These are phyloP conservation scores for Tetrapisispora nanseiensis DNA, from an alignment of 805 yeast species.

Conservation along the genomic window DNA sequence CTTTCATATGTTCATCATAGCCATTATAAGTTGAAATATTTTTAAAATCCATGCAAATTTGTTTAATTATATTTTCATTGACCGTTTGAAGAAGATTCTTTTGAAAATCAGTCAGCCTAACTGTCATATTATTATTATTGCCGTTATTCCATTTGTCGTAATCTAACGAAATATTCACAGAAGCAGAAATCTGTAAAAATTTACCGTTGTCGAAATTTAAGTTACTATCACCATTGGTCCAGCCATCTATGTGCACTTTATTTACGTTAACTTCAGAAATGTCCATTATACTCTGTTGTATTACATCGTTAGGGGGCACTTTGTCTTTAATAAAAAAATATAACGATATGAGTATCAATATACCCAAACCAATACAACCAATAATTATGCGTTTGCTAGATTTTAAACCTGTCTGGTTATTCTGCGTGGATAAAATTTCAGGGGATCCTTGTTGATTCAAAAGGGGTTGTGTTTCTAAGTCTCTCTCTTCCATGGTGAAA, in stretches of 20 bases:
- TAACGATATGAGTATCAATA: not conserved
- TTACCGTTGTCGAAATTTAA: slow-evolving; percentile 18
- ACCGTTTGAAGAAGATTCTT: slow-evolving; percentile 8
- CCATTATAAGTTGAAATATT: slow-evolving; percentile 21
- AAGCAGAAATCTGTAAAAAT: slow-evolving; percentile 12
- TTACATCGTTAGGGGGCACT: slow-evolving; percentile 12
- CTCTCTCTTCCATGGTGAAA: slow-evolving; percentile 3
- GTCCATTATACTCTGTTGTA: slow-evolving; percentile 10
- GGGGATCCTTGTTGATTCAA: slow-evolving; percentile 1
- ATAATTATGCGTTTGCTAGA: not conserved
- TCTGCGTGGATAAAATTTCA: not conserved
- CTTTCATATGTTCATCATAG: slow-evolving; percentile 5
- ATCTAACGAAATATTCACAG: slow-evolving; percentile 10
- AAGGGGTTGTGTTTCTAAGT: slow-evolving; percentile 17
- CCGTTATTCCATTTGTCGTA: slow-evolving; percentile 12
- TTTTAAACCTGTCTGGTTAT: no score
- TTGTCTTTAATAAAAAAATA: not conserved
- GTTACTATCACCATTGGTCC: slow-evolving; percentile 11
- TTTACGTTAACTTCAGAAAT: slow-evolving; percentile 17
- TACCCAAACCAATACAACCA: not conserved
- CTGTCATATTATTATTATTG: slow-evolving; percentile 4
- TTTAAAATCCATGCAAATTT: slow-evolving; percentile 19
- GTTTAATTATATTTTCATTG: slow-evolving; percentile 13
- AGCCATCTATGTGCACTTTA: slow-evolving; percentile 22
- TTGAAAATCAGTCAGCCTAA: slow-evolving; percentile 6